A percentile compares a stretch with the other conserved stretches of the same genome.
Evolutionary conservation across 129 eudicot species (phyloP).

Genomic region (Heracleum sosnowskyi): DNA sequence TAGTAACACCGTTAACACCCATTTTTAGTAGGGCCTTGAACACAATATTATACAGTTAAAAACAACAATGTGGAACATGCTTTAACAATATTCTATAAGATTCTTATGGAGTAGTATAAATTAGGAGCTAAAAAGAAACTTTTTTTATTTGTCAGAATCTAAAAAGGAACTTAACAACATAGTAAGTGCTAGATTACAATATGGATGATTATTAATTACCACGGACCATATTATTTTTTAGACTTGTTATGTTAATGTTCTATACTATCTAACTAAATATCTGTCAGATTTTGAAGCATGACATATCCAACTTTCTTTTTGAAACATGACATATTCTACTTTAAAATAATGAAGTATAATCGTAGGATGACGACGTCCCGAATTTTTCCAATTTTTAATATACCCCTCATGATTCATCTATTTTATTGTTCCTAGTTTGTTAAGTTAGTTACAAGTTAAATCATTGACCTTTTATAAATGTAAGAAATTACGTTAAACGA

Average conservation of each 20-base stretch:
- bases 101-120: background rate
- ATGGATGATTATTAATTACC: too few species aligned
- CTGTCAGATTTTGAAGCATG: too few species aligned
- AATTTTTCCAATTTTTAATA: too few species aligned
- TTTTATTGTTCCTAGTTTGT: background rate
- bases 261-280: background rate
- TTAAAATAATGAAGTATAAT: too few species aligned
- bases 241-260: background rate
- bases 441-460: background rate
- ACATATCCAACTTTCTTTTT: too few species aligned
- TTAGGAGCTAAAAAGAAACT: too few species aligned
- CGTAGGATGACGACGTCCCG: background rate
- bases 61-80: background rate
- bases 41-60: background rate
- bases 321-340: too few species aligned
- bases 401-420: background rate
- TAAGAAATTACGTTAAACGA: background rate
- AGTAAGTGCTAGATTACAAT: too few species aligned
- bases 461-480: background rate
- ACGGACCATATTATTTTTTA: too few species aligned
- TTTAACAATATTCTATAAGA: background rate
- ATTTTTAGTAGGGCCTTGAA: conserved; percentile 49
- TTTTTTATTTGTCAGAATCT: too few species aligned
- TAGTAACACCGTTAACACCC: conserved; percentile 59
- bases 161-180: background rate